Conservation (phyloP, 2,329 filamentous ascomycete genomes). For the Colletotrichum agaves region DNA sequence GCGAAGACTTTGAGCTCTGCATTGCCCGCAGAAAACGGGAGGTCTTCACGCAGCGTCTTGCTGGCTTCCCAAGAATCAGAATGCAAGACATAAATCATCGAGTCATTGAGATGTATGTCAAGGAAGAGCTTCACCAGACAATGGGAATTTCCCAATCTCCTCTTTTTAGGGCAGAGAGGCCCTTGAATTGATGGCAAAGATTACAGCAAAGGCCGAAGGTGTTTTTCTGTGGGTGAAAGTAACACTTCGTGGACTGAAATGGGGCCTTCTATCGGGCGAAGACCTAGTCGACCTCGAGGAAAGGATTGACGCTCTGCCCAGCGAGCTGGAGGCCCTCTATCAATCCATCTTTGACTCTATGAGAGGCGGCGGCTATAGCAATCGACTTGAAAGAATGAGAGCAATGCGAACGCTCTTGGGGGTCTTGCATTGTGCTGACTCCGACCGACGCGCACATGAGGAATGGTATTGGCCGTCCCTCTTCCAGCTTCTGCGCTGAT, state of each 20-base stretch:
- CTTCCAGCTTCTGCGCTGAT: too few species aligned
- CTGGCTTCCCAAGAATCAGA: background rate
- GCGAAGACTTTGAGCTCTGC: background rate
- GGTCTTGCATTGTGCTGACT: background rate
- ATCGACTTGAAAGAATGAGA: background rate
- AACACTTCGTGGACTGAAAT: background rate
- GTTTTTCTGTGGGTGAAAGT: constrained; percentile 15
- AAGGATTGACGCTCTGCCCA: background rate
- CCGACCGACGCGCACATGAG: too few species aligned
- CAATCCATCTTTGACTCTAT: background rate
- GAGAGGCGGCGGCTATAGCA: background rate
- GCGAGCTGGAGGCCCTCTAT: background rate
- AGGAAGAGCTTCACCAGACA: background rate
- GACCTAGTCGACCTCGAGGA: background rate
- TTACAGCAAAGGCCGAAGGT: background rate
- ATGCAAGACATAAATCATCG: background rate
- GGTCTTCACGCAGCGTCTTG: background rate
- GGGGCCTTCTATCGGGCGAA: background rate
- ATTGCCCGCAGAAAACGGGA: constrained; percentile 13
- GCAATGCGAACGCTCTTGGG: background rate
- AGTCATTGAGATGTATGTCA: background rate
- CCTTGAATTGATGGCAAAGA: rapidly evolving
- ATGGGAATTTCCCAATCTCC: background rate
- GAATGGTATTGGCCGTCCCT: too few species aligned
- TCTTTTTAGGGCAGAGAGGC: too few species aligned